phyloP scores from a whole-genome alignment of 257 asterid species.

The Solanum sparsipilum region DNA sequence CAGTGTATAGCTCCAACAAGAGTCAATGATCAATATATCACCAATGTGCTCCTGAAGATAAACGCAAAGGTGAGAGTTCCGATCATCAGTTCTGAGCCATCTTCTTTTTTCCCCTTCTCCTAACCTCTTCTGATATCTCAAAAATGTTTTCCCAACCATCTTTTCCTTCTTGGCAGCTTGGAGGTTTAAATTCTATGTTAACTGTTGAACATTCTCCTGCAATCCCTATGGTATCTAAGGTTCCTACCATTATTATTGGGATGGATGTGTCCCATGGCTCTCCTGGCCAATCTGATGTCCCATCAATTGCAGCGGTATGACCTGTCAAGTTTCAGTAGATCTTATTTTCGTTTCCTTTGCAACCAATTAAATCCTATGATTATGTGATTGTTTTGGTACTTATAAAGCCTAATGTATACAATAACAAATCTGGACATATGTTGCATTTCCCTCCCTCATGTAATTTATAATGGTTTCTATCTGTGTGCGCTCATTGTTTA shows the following conservation, averaged over 20 bases:
- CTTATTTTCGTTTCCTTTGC: neutral
- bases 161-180: conserved; percentile 41
- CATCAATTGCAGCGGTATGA: conserved; percentile 87
- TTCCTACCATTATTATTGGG: conserved; percentile 75
- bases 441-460: neutral
- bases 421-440: neutral
- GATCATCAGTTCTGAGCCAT: neutral
- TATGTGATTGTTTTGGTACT: neutral
- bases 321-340: neutral
- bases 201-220: conserved; percentile 57
- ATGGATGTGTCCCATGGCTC: conserved; percentile 99
- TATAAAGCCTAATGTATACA: neutral
- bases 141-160: neutral
- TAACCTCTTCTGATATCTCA: neutral
- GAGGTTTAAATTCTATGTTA: conserved; percentile 71
- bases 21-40: conserved; percentile 68
- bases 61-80: conserved; percentile 62
- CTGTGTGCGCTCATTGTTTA: neutral
- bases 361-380: neutral
- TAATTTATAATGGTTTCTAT: neutral
- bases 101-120: neutral
- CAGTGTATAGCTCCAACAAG: conserved; percentile 72
- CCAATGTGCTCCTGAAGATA: conserved; percentile 68
- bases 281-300: conserved; percentile 90
- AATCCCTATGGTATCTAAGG: conserved; percentile 57